Base-by-base conservation (phyloP, 805 yeast species). In the Wickerhamiella brachini region DNA sequence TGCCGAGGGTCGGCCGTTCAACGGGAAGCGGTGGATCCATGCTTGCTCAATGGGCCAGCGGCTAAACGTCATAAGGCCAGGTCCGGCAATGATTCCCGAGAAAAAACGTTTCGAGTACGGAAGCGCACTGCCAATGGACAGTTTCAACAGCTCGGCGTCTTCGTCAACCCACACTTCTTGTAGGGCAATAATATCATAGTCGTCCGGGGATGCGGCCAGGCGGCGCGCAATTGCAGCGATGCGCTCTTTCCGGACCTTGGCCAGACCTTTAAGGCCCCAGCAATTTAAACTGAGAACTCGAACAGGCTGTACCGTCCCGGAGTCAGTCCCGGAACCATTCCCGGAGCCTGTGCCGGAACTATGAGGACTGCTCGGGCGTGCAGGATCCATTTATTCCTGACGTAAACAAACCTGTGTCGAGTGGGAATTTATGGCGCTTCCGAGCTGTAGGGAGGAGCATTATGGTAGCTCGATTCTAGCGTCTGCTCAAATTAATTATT, bases 1-100 rank as follows among this genome's bases (percentile, higher is more conserved):
- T 0, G 98, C 98, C 43, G 87, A 79, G 1, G 97, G 95, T 49
- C 96, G 72, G 1, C 98, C 98, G 65, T 90, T 93, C 54, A 93
- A 77, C 0, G 97, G 95, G 62, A 86, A 93, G 20, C 95, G 70
- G 62, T 85, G 83, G 46, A 93, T 66, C 62, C 83, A 85, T 0
- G 95, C 79, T 15, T 80, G 77, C 47, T 75, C 81, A 38, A 93
- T 87, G 2, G 97, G 96, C 55, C 84, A 76, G 56, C 84, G 80
- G 15, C 95, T 86, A 45, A 93, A 65, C 7, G 93, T 71, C 1
- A 87, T 95, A 43, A 93, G 71, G 0, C 98, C 98, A 0, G 98
- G 97, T 0, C 98, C 98, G 0, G 95, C 69, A 2, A 93, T 57
- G 3, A 93, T 85, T 0, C 97, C 98, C 2, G 94, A 76, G 53